Evolutionary conservation across 2,329 filamentous ascomycete species (phyloP), one percentile per base, ranked within the genome.

Genomic region (Pseudogymnoascus sp.): DNA sequence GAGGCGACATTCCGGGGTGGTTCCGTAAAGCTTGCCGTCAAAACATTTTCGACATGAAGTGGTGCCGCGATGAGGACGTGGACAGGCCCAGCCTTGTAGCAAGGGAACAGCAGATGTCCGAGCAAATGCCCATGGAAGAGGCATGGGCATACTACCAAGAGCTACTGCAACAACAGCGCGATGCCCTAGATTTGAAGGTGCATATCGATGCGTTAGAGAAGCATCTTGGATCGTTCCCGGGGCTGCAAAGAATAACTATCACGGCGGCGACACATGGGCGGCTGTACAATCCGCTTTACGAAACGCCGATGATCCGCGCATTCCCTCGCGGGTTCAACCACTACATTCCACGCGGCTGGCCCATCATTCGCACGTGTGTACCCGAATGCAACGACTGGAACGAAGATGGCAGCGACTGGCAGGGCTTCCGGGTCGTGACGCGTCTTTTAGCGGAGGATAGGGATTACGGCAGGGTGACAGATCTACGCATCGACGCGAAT

Each of bases 211-310:
- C 71, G 4, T 70, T 80, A 1, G 61, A 69, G 13, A 71, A 74
- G 44, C 75, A 70, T 2, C 29, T 78, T 2, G 44, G 66, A 10
- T 70, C 67, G 3, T 77, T 79, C 47, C 73, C 75, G 0, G 69
- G 68, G 2, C 67, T 80, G 2, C 70, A 63, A 35, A 72, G 71
- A 47, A 67, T 81, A 7, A 77, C 70, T 0, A 63, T 80, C 11
- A 79, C 78, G 3, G 74, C 24, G 5, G 24, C 24, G 4, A 3
- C 24, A 26, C 24, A 26, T 26, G 24, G 24, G 4, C 4, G 24
- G 24, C 1, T 26, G 2, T 26, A 26, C 5, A 26, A 26, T 3
- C 24, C 24, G 3, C 3, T 26, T 1, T 26, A 26, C 3, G 4
- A 26, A 26, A 26, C 24, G 2, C 24, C 24, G 1, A 26, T 26